Base-by-base conservation (phyloP, 768 basidiomycete genomes). In the Dentipellis sp. region DNA sequence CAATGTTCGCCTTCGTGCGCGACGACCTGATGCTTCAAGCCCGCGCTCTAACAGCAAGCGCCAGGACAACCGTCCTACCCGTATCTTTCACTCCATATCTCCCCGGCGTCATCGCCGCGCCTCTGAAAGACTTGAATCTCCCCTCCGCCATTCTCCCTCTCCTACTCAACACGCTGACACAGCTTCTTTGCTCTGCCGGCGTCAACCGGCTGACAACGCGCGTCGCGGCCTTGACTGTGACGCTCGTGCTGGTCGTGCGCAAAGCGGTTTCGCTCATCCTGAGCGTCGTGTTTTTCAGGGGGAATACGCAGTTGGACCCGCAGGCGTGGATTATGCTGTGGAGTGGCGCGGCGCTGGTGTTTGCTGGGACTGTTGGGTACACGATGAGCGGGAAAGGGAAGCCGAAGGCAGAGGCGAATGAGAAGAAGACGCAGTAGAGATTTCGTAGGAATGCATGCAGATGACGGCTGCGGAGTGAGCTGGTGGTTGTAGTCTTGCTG, bases 161-260 rank as follows among this genome's bases (percentile, higher is more conserved):
- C 40, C 64, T 78, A 14, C 68, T 89, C 36, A 95, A 94, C 71
- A 86, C 93, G 9, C 55, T 84, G 39, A 94, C 93, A 0, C 91
- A 94, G 66, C 75, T 93, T 4, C 58, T 94, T 8, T 97, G 94
- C 69, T 84, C 88, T 14, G 74, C 89, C 0, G 94, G 94, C 35
- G 94, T 95, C 46, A 84, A 97, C 67, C 76, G 90, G 49, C 77
- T 97, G 58, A 91, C 91, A 0, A 83, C 84, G 0, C 79, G 82
- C 48, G 86, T 91, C 6, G 81, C 79, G 51, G 77, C 86, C 10
- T 74, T 93, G 40, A 86, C 81, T 0, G 90, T 93, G 16, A 89
- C 86, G 3, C 83, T 92, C 54, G 77, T 91, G 22, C 75, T 91
- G 42, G 87, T 86, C 53, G 85, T 93, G 16, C 79, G 90, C 56